Base-by-base conservation (phyloP, 495 filamentous ascomycete genomes). In the Cenococcum geophilum region DNA sequence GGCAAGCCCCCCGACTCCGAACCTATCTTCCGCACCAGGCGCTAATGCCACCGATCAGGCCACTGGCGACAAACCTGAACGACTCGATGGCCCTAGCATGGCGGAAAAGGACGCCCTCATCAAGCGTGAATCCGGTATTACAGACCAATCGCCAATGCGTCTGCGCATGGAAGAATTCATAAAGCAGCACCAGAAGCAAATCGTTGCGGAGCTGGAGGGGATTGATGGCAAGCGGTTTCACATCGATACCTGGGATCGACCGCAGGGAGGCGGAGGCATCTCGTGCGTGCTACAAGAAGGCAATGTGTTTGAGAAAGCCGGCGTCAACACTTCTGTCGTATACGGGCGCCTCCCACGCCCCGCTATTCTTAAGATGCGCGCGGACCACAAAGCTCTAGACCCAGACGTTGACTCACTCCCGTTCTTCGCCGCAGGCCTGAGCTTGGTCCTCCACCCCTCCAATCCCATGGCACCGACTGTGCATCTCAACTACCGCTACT, bases 391-490 rank as follows among this genome's bases (percentile, higher is more conserved):
- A 77, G 91, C 87, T 42, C 81, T 99, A 34, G 85, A 86, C 55
- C 77, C 87, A 5, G 84, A 86, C 45, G 86, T 85, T 21, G 87
- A 92, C 25, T 87, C 81, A 45, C 77, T 99, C 49, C 87, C 86
- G 58, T 99, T 97, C 82, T 99, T 97, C 72, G 93, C 91, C 20
- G 88, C 93, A 0, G 93, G 93, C 2, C 76, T 99, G 47, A 96
- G 91, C 64, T 79, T 97, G 69, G 91, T 99, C 54, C 76, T 97
- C 22, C 93, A 97, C 73, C 93, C 93, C 6, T 76, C 82, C 36
- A 99, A 99, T 75, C 93, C 93, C 25, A 95, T 95, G 86, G 92
- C 92, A 20, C 93, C 93, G 0, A 99, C 93, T 0, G 92, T 99
- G 21, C 93, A 99, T 73, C 80, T 99, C 61, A 99, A 99, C 78